phyloP scores from a whole-genome alignment of 2,329 filamentous ascomycete genomes.

The Microascus cirrosus region DNA sequence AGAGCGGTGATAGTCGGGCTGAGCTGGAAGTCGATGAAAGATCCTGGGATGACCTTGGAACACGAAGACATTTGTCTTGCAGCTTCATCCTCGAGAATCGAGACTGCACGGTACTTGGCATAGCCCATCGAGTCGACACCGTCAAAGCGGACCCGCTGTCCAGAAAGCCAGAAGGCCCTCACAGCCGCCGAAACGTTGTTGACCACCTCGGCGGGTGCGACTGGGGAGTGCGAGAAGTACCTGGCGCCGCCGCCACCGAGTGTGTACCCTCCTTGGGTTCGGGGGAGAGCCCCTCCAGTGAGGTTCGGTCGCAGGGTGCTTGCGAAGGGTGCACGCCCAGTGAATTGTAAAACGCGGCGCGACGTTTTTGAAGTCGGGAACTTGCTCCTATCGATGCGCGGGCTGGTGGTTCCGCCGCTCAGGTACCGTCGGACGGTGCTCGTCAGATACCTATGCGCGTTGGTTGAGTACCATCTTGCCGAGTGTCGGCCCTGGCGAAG shows the following conservation, averaged over 20 bases:
- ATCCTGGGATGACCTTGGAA: constrained; percentile 51
- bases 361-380: constrained; percentile 37
- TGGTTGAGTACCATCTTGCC: constrained; percentile 35
- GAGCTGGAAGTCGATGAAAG: constrained; percentile 79
- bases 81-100: constrained; percentile 61
- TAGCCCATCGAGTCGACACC: constrained; percentile 64
- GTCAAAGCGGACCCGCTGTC: constrained; percentile 79
- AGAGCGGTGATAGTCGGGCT: constrained; percentile 86
- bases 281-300: constrained; percentile 73
- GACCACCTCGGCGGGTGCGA: constrained; percentile 78
- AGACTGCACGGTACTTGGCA: constrained; percentile 70
- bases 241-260: constrained; percentile 51
- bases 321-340: constrained; percentile 74
- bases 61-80: constrained; percentile 53
- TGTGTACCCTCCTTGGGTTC: constrained; percentile 82
- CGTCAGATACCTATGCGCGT: constrained; percentile 28
- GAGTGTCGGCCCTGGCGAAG: constrained; percentile 36
- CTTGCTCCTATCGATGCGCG: constrained; percentile 28
- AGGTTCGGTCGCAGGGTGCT: constrained; percentile 83
- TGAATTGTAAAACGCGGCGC: constrained; percentile 46
- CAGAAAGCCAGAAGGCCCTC: constrained; percentile 84
- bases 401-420: constrained; percentile 23
- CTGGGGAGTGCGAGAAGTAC: constrained; percentile 84
- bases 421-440: constrained; percentile 39
- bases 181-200: constrained; percentile 93